Evolutionary conservation across 2,329 filamentous ascomycete species (phyloP).

Genomic region (Aureobasidium leucospermi): DNA sequence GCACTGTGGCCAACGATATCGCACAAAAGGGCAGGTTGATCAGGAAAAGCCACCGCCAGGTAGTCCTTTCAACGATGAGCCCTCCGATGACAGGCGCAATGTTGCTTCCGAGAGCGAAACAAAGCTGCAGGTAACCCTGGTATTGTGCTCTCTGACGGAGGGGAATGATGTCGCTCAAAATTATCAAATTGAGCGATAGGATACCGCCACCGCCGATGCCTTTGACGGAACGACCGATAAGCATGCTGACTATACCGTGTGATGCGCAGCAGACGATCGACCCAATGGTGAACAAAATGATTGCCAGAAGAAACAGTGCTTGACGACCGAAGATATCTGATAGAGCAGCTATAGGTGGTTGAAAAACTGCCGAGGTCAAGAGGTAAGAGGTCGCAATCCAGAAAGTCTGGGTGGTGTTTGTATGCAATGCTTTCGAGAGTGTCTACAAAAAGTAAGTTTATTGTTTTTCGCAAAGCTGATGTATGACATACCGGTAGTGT

Average conservation of each 20-base stretch:
- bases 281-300: constrained; percentile 41
- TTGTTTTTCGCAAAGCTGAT: no score
- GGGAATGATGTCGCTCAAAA: constrained; percentile 45
- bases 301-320: constrained; percentile 34
- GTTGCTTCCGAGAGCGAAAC: constrained; percentile 29
- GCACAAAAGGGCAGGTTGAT: constrained; percentile 48
- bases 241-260: background rate
- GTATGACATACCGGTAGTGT: constrained; percentile 32
- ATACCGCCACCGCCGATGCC: constrained; percentile 45
- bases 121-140: constrained; percentile 24
- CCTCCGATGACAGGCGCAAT: constrained; percentile 24
- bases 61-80: background rate
- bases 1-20: constrained; percentile 40
- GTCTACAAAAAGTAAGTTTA: background rate
- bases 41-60: constrained; percentile 41
- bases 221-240: constrained; percentile 44
- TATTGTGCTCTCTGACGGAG: constrained; percentile 40
- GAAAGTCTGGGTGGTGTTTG: constrained; percentile 34
- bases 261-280: constrained; percentile 29
- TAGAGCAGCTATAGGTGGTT: constrained; percentile 36
- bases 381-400: constrained; percentile 47
- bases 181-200: constrained; percentile 42
- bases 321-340: constrained; percentile 44
- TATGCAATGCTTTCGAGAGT: constrained; percentile 30
- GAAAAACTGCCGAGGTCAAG: constrained; percentile 35